A percentile compares a stretch with the other conserved stretches of the same genome.
Conservation (phyloP, 2,329 filamentous ascomycete species). For the Fusarium sp. region DNA sequence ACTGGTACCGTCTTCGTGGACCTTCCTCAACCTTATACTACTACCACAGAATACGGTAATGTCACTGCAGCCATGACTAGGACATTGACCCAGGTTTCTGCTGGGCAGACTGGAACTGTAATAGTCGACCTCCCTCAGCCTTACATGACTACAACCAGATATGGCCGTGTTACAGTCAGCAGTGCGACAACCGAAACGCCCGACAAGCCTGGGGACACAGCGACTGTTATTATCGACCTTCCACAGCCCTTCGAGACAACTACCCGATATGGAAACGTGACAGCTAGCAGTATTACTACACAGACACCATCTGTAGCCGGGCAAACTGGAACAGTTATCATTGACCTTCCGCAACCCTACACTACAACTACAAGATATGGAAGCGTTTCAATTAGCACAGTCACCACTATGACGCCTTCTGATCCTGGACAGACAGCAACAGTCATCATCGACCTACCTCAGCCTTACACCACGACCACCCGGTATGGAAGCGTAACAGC, state of each 20-base stretch:
- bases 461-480: background rate
- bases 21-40: conserved; percentile 3
- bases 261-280: background rate
- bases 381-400: background rate
- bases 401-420: background rate
- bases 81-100: background rate
- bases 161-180: background rate
- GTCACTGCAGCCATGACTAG: background rate
- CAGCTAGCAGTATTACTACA: background rate
- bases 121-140: background rate
- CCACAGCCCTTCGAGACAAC: background rate
- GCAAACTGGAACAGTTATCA: background rate
- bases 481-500: background rate
- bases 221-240: background rate
- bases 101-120: conserved; percentile 1
- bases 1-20: conserved; percentile 7
- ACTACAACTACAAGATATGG: background rate
- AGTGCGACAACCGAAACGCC: background rate
- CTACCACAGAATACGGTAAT: background rate
- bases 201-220: background rate
- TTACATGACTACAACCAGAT: background rate
- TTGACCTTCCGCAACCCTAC: conserved; percentile 4
- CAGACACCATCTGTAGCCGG: background rate
- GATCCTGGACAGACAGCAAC: background rate
- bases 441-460: background rate